Evolutionary conservation across 1,139 yeast genomes (phyloP), one percentile per base, ranked within the genome.

Genomic region (Blastobotrys arbuscula): DNA sequence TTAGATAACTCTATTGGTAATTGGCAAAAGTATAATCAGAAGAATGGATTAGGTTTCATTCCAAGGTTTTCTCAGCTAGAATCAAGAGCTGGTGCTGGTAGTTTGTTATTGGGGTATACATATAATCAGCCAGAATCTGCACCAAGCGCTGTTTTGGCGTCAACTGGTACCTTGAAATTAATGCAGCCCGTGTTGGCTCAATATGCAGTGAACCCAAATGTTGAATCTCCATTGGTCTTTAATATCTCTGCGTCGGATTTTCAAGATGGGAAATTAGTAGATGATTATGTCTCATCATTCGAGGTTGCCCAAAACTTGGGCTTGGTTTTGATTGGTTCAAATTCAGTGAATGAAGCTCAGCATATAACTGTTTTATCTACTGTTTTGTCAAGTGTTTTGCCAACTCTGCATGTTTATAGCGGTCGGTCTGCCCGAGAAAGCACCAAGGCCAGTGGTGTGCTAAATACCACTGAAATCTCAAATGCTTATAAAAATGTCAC

Each of bases 71-170:
- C 76, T 64, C 72, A 74, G 60, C 75, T 88, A 53, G 89, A 89
- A 63, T 78, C 87, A 43, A 79, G 96, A 64, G 73, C 84, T 1
- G 97, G 97, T 58, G 95, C 96, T 30, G 86, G 92, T 42, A 77
- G 81, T 56, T 78, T 87, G 38, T 74, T 92, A 47, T 72, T 86
- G 50, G 97, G 97, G 23, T 89, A 82, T 68, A 69, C 81, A 56
- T 70, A 64, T 44, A 75, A 58, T 49, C 55, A 54, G 48, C 57
- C 59, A 21, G 45, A 39, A 21, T 41, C 49, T 16, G 42, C 40
- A 20, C 61, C 68, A 16, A 59, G 66, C 51, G 48, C 69, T 50
- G 82, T 84, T 33, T 66, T 90, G 42, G 76, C 84, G 21, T 82
- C 92, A 38, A 76, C 87, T 37, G 80, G 79, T 57, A 81, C 90